Conservation (phyloP, 2,329 filamentous ascomycete genomes). For the Phialemonium atrogriseum region DNA sequence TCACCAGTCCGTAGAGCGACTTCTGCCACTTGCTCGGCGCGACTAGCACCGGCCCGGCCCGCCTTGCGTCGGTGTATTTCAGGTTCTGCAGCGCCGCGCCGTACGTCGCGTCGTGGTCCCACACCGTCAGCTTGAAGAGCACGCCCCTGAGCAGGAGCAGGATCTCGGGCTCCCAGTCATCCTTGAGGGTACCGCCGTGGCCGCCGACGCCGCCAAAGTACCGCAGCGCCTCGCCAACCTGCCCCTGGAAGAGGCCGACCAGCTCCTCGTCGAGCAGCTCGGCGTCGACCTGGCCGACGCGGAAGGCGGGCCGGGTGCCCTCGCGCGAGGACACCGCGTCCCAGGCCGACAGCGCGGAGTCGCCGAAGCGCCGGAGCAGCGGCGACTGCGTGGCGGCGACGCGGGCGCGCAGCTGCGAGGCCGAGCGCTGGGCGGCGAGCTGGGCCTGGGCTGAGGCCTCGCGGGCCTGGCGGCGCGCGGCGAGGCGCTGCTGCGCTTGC, state of each 20-base stretch:
- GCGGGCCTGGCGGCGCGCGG: slow-evolving; percentile 69
- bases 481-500: slow-evolving; percentile 79
- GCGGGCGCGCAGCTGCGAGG: slow-evolving; percentile 29
- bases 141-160: slow-evolving; percentile 65
- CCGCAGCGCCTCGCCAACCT: slow-evolving; percentile 81
- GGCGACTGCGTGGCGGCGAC: slow-evolving; percentile 45
- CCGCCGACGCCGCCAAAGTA: slow-evolving; percentile 58
- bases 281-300: slow-evolving; percentile 92
- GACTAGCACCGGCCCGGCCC: slow-evolving; percentile 50
- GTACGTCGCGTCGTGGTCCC: slow-evolving; percentile 94
- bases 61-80: slow-evolving; percentile 77
- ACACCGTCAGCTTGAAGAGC: slow-evolving; percentile 90
- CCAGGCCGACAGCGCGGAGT: slow-evolving; percentile 54
- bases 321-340: slow-evolving; percentile 64
- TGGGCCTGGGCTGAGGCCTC: slow-evolving; percentile 56
- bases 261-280: slow-evolving; percentile 93
- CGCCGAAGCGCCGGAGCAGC: slow-evolving; percentile 47
- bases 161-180: slow-evolving; percentile 86
- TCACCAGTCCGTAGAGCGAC: slow-evolving; percentile 71
- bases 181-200: slow-evolving; percentile 51
- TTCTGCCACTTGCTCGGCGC: slow-evolving; percentile 80
- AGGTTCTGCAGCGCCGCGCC: slow-evolving; percentile 89
- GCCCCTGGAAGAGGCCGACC: slow-evolving; percentile 71
- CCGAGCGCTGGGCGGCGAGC: slow-evolving; percentile 33
- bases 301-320: slow-evolving; percentile 76